Conservation (phyloP, 2,329 filamentous ascomycete species). For the Fusarium metavorans region DNA sequence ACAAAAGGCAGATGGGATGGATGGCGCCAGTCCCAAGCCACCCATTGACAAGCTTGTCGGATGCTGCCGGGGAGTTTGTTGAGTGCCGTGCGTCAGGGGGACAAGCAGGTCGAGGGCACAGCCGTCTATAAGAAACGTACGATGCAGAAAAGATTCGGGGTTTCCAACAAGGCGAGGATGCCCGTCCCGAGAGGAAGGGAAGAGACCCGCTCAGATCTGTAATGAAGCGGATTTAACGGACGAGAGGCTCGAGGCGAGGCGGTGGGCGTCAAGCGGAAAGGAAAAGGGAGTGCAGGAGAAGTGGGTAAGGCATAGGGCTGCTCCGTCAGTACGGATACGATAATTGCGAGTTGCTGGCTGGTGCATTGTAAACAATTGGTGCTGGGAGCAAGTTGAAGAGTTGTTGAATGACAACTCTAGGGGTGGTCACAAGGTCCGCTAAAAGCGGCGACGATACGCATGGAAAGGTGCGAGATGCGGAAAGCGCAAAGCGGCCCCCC, state of each 20-base stretch:
- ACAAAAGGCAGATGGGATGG: background rate
- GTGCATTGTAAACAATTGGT: background rate
- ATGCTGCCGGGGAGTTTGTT: slow-evolving; percentile 21
- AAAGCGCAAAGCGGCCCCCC: background rate
- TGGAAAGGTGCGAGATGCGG: background rate
- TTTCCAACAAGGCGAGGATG: slow-evolving; percentile 2
- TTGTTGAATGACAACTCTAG: background rate
- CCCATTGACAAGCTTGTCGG: slow-evolving; percentile 7
- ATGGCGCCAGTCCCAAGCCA: slow-evolving; percentile 3
- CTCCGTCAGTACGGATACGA: slow-evolving; percentile 33
- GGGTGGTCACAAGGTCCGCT: background rate
- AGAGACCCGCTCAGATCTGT: slow-evolving; percentile 36
- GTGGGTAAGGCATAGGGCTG: slow-evolving; percentile 17
- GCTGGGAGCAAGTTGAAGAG: background rate
- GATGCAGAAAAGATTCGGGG: slow-evolving; percentile 20
- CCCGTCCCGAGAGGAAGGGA: slow-evolving; percentile 28
- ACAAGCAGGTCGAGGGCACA: slow-evolving; percentile 7
- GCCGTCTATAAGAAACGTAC: slow-evolving; percentile 36
- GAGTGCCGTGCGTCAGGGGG: slow-evolving; percentile 20
- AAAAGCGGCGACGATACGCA: background rate
- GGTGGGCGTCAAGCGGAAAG: slow-evolving; percentile 23
- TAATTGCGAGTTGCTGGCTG: background rate
- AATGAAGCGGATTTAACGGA: slow-evolving; percentile 24
- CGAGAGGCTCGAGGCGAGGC: slow-evolving; percentile 22
- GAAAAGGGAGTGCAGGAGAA: slow-evolving; percentile 5